Percentiles rank a stretch among this genome's conserved stretches.
These are phyloP conservation scores for Balakata baccata DNA, from an alignment of 345 rosid species.

Conservation along the genomic window DNA sequence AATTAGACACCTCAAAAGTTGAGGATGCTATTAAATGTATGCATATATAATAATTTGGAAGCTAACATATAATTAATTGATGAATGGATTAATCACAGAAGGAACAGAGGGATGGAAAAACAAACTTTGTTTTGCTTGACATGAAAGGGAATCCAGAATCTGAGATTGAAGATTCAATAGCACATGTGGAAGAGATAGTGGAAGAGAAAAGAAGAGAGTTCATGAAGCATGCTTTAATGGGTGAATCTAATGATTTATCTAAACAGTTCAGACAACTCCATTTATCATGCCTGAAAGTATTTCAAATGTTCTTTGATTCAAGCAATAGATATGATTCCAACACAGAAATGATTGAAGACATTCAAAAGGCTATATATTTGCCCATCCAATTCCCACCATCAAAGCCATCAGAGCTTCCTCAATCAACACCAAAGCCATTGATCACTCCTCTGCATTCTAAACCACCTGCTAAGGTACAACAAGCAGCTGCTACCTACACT, in stretches of 20 bases:
- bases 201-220: constrained; percentile 36
- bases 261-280: constrained; percentile 40
- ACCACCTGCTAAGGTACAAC: constrained; percentile 5
- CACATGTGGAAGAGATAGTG: constrained; percentile 28
- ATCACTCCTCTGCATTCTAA: not conserved
- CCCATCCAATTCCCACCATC: constrained; percentile 29
- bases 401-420: not conserved
- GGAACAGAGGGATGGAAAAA: constrained; percentile 47
- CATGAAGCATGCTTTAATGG: constrained; percentile 38
- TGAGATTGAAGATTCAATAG: constrained; percentile 40
- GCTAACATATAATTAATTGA: too few relatives aligned
- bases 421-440: not conserved
- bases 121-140: constrained; percentile 42
- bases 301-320: constrained; percentile 48
- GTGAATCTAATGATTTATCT: constrained; percentile 36
- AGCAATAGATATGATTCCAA: constrained; percentile 43
- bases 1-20: too few relatives aligned
- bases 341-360: constrained; percentile 40
- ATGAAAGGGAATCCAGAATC: constrained; percentile 33
- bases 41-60: too few relatives aligned
- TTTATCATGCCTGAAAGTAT: constrained; percentile 39
- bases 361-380: constrained; percentile 47
- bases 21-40: too few relatives aligned
- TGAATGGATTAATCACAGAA: constrained; percentile 30
- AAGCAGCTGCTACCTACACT: not conserved